Evolutionary conservation across 1,284 basidiomycete species (phyloP), one percentile per base, ranked within the genome.

Genomic region (Sutorius eximius): DNA sequence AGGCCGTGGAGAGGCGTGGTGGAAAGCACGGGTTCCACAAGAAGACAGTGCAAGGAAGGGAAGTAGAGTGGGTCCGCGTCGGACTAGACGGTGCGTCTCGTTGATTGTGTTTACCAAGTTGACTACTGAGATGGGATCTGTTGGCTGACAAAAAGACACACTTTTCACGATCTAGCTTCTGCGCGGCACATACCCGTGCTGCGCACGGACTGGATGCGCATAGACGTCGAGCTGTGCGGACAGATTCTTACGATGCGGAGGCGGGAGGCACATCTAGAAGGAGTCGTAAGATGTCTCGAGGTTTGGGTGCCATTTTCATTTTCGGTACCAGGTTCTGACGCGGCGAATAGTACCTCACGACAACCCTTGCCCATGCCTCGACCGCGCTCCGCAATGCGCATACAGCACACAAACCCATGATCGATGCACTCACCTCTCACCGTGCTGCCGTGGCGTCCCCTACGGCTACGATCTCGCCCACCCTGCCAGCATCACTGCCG

Each of bases 181-280:
- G 73, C 82, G 57, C 71, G 68, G 40, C 71, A 71, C 42, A 66
- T 77, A 47, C 74, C 74, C 27, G 71, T 84, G 10, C 67, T 89
- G 29, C 76, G 78, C 6, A 57, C 77, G 13, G 85, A 89, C 47
- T 75, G 79, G 61, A 86, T 91, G 86, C 79, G 79, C 49, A 82
- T 88, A 45, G 89, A 91, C 62, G 87, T 90, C 36, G 87, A 87
- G 60, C 74, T 91, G n/a, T 84, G 83, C 62, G 86, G 85, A 3
- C 85, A 91, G 64, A 68, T 87, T 45, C 74, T 91, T 29, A 78
- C 86, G 57, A 83, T 89, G 82, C 72, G 71, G 34, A 74, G 88
- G 43, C 77, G 89, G 59, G 83, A 87, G 65, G 73, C 76, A 55
- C 87, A 82, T 65, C 65, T 82, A 32, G 67, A 71, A 41, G 76